These are phyloP conservation scores for Saccharomycopsis fibuligera DNA, from an alignment of 805 yeast genomes.

Conservation along the genomic window DNA sequence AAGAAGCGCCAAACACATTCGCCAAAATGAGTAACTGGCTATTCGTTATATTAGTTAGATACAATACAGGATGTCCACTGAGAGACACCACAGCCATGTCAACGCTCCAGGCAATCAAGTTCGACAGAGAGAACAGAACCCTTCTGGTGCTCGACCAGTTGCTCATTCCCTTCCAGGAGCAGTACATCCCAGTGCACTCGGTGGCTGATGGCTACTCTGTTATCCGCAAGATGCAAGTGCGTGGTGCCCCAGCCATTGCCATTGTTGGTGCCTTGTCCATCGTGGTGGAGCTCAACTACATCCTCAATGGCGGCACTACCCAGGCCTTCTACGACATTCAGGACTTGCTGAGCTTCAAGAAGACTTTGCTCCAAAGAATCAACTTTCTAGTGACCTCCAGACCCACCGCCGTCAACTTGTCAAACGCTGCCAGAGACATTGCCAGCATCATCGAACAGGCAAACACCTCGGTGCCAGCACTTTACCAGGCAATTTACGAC, in stretches of 20 bases:
- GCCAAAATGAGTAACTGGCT: too few species aligned
- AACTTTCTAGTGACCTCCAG: slow-evolving; percentile 69
- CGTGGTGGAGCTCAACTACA: slow-evolving; percentile 55
- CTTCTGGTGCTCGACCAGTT: slow-evolving; percentile 76
- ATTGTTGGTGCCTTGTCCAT: slow-evolving; percentile 85
- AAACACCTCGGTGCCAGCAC: slow-evolving; percentile 21
- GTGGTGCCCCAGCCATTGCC: slow-evolving; percentile 99
- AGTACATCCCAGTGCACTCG: slow-evolving; percentile 53
- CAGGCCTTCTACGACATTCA: slow-evolving; percentile 31
- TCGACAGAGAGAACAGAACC: slow-evolving; percentile 38
- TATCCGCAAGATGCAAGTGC: slow-evolving; percentile 86
- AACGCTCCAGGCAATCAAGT: slow-evolving; percentile 57
- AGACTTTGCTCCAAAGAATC: slow-evolving; percentile 40
- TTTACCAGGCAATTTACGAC: slow-evolving; percentile 25
- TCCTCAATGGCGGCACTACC: slow-evolving; percentile 24
- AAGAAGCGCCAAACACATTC: too few species aligned
- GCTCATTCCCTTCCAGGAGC: slow-evolving; percentile 70
- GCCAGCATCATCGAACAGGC: slow-evolving; percentile 25
- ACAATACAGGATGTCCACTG: too few species aligned
- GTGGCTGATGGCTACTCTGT: slow-evolving; percentile 76
- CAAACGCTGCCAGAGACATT: slow-evolving; percentile 53
- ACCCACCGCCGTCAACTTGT: slow-evolving; percentile 92
- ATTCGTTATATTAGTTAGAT: too few species aligned
- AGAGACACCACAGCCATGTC: too few species aligned
- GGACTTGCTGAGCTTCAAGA: slow-evolving; percentile 31